Evolutionary conservation across 345 rosid species (phyloP).

Genomic region (Boechera stricta): DNA sequence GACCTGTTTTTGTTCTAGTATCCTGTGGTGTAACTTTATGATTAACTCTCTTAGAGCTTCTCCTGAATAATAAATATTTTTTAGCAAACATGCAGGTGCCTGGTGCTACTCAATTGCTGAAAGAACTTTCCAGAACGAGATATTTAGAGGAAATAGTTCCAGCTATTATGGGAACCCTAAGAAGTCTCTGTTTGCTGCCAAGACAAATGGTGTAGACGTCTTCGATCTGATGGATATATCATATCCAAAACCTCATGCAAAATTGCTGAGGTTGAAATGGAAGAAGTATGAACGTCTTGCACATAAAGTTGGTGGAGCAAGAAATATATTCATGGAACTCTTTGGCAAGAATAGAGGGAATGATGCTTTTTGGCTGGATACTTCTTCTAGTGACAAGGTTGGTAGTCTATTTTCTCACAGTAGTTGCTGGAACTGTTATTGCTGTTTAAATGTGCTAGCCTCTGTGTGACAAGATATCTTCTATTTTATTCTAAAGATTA

Average conservation of each 20-base stretch:
- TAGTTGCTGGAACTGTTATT: not conserved
- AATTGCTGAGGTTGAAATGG: conserved; percentile 73
- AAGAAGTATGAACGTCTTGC: conserved; percentile 69
- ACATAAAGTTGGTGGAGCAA: conserved; percentile 74
- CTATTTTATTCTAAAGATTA: conserved; percentile 1
- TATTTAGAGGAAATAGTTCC: conserved; percentile 38
- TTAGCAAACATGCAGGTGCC: conserved; percentile 84
- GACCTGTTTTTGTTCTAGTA: not conserved
- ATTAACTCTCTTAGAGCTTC: conserved; percentile 29
- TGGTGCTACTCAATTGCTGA: conserved; percentile 49
- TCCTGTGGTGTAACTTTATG: not conserved
- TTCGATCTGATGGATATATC: conserved; percentile 48
- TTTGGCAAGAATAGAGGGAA: conserved; percentile 59
- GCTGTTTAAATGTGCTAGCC: not conserved
- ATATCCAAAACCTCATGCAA: conserved; percentile 38
- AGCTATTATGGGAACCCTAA: conserved; percentile 40
- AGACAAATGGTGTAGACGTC: conserved; percentile 45
- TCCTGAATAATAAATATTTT: conserved; percentile 67
- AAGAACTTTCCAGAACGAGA: conserved; percentile 52
- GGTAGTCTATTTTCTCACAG: conserved; percentile 26
- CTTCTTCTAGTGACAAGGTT: conserved; percentile 93
- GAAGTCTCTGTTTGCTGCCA: conserved; percentile 41
- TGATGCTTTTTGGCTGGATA: conserved; percentile 96
- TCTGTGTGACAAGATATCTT: not conserved
- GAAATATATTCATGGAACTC: conserved; percentile 69